phyloP scores from a whole-genome alignment of 441 rosid species.

The Melastoma candidum region DNA sequence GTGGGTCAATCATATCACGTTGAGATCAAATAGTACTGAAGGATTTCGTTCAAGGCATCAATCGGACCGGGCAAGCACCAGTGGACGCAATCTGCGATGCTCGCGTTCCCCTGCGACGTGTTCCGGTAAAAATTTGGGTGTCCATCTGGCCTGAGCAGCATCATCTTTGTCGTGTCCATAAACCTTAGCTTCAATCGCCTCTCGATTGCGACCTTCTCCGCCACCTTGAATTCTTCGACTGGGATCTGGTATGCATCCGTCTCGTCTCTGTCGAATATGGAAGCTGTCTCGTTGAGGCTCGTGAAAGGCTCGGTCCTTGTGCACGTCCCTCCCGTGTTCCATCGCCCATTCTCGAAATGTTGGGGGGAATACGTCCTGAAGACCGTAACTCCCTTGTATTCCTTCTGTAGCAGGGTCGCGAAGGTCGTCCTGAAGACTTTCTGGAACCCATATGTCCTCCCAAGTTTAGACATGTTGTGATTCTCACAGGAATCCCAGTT shows the following conservation, averaged over 20 bases:
- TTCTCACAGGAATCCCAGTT: constrained; percentile 24
- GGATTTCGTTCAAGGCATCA: constrained; percentile 76
- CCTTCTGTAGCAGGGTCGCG: constrained; percentile 11
- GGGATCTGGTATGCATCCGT: too few relatives aligned
- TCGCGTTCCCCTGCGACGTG: constrained; percentile 26
- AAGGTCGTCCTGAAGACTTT: constrained; percentile 57
- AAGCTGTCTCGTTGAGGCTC: constrained; percentile 22
- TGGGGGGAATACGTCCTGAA: constrained; percentile 62
- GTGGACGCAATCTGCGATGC: constrained; percentile 64
- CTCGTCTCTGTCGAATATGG: too few relatives aligned
- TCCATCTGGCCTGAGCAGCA: constrained; percentile 75
- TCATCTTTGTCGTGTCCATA: constrained; percentile 49
- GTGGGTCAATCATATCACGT: too few relatives aligned
- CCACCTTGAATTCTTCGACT: too few relatives aligned
- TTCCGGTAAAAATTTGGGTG: constrained; percentile 56
- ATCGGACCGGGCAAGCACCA: constrained; percentile 91
- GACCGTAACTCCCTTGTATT: constrained; percentile 38
- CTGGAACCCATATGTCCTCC: constrained; percentile 43
- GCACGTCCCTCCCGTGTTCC: constrained; percentile 65
- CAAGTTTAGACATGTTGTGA: constrained; percentile 31
- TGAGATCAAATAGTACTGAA: constrained; percentile 12
- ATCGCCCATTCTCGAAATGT: constrained; percentile 61
- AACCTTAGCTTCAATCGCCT: too few relatives aligned
- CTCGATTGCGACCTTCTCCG: too few relatives aligned
- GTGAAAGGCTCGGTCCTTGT: constrained; percentile 43